Percentiles rank a stretch among this genome's conserved stretches.
These are phyloP conservation scores for Agastache rugosa DNA, from an alignment of 257 asterid species.

Conservation along the genomic window DNA sequence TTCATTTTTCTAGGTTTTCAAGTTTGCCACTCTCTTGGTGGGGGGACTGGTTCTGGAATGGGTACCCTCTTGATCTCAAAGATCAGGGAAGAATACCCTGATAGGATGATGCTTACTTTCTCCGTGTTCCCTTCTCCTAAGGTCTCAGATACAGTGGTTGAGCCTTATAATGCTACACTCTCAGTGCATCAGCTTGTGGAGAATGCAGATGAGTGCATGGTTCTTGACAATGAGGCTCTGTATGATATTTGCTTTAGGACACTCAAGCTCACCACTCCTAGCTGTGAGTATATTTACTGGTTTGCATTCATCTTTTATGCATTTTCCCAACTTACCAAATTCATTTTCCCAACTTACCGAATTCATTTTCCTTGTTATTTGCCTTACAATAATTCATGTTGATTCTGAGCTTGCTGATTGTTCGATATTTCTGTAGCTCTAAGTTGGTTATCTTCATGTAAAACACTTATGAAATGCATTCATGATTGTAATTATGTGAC, in stretches of 20 bases:
- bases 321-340: not conserved
- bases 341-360: not conserved
- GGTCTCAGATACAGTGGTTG: constrained; percentile 87
- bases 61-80: constrained; percentile 80
- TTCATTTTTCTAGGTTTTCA: constrained; percentile 60
- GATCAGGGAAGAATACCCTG: constrained; percentile 87
- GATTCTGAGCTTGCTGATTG: not conserved
- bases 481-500: not conserved
- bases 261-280: constrained; percentile 83
- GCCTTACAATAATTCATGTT: not conserved
- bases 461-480: not conserved
- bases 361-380: not conserved
- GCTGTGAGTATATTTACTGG: constrained; percentile 63
- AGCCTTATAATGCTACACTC: constrained; percentile 85
- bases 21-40: constrained; percentile 89
- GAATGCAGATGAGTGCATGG: constrained; percentile 93
- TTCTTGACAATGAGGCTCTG: constrained; percentile 81
- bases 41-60: constrained; percentile 94
- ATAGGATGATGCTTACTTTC: constrained; percentile 85
- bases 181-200: constrained; percentile 92
- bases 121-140: constrained; percentile 88
- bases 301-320: constrained; percentile 3
- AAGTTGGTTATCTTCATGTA: not conserved
- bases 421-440: not conserved
- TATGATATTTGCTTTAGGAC: constrained; percentile 85